Conservation (phyloP, 495 filamentous ascomycete species). For the Trichodelitschia bisporula region DNA sequence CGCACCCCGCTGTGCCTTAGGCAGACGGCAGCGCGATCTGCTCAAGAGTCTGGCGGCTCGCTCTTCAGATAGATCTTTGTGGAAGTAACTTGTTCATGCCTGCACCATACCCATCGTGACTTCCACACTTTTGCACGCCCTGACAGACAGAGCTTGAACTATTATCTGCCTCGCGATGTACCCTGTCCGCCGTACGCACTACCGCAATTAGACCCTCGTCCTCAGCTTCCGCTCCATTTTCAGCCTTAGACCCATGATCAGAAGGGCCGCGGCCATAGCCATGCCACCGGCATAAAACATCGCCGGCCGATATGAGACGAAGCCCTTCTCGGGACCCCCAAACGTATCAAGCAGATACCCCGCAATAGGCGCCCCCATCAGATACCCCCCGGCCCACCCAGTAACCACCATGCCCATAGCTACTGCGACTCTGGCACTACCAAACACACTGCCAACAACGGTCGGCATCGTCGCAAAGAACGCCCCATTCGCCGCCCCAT, state of each 20-base stretch:
- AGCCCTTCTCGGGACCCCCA: slow-evolving; percentile 21
- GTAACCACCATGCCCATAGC: slow-evolving; percentile 37
- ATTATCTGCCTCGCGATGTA: too few species aligned
- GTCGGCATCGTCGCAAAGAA: slow-evolving; percentile 38
- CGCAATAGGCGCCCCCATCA: slow-evolving; percentile 33
- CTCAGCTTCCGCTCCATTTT: slow-evolving; percentile 8
- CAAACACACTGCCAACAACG: slow-evolving; percentile 31
- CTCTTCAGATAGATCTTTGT: too few species aligned
- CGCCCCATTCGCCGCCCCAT: slow-evolving; percentile 28
- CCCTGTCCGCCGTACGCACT: too few species aligned
- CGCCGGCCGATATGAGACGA: slow-evolving; percentile 27
- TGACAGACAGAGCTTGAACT: too few species aligned
- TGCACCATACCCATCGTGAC: too few species aligned
- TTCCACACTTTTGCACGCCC: too few species aligned
- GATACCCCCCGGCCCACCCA: slow-evolving; percentile 32
- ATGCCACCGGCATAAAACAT: slow-evolving; percentile 30
- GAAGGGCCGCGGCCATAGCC: slow-evolving; percentile 12
- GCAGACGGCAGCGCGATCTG: too few species aligned
- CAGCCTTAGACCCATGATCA: slow-evolving; percentile 13
- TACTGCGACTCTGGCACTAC: slow-evolving; percentile 25
- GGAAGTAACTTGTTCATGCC: too few species aligned
- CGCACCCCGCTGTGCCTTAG: too few species aligned
- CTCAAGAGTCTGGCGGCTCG: too few species aligned
- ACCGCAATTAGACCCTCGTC: neutral
- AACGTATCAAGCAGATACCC: slow-evolving; percentile 29